Evolutionary conservation across 441 rosid species (phyloP).

Genomic region (Metrosideros polymorpha): DNA sequence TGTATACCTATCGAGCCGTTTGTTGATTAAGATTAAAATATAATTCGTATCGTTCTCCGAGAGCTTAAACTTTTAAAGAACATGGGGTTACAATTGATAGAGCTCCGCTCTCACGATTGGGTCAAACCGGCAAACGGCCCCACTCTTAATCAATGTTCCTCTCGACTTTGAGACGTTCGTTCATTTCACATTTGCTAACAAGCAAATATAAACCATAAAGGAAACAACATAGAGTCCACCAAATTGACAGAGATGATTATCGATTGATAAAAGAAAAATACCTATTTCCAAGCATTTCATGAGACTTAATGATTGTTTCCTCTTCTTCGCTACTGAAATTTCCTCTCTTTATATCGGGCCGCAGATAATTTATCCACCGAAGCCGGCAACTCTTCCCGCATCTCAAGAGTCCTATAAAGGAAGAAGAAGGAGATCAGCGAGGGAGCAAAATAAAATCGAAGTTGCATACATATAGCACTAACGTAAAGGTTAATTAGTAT

Average conservation of each 20-base stretch:
- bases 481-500: not conserved
- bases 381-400: conserved; percentile 94
- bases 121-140: not conserved
- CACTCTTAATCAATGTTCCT: not conserved
- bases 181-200: not conserved
- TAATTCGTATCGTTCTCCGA: not conserved
- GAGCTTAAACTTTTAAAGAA: not conserved
- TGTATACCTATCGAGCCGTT: not conserved
- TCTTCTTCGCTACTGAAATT: conserved; percentile 70
- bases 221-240: not conserved
- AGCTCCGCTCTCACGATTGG: not conserved
- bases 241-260: not conserved
- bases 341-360: conserved; percentile 76
- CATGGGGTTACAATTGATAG: not conserved
- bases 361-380: conserved; percentile 76
- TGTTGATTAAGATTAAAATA: not conserved
- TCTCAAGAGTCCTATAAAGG: conserved; percentile 47
- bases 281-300: conserved; percentile 70
- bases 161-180: not conserved
- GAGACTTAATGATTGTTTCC: conserved; percentile 58
- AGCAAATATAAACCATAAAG: not conserved
- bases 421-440: not conserved
- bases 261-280: not conserved
- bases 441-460: not conserved
- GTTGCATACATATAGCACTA: not conserved